These are phyloP conservation scores for Exophiala sideris DNA, from an alignment of 2,329 filamentous ascomycete genomes.

Conservation along the genomic window DNA sequence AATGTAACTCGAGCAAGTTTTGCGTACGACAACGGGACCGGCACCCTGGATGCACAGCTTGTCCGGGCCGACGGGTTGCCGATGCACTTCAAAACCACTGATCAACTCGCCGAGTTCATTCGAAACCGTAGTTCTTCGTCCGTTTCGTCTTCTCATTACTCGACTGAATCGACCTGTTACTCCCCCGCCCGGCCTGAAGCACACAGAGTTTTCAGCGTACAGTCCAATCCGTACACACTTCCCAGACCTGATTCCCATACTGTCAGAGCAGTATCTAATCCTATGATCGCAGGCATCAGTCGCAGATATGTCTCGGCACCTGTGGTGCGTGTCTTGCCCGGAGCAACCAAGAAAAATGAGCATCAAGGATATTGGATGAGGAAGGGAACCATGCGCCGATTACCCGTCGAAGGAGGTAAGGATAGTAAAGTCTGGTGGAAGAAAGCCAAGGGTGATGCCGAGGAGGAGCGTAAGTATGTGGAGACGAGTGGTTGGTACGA, in stretches of 20 bases:
- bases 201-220: not conserved
- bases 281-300: conserved; percentile 1
- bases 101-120: conserved; percentile 10
- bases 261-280: not conserved
- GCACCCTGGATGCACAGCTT: conserved; percentile 10
- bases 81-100: conserved; percentile 7
- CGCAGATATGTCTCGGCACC: conserved; percentile 12
- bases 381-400: conserved; percentile 14
- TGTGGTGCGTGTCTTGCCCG: conserved; percentile 7
- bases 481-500: conserved; percentile 21
- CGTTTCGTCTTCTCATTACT: conserved; percentile 8
- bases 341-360: conserved; percentile 8
- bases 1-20: conserved; percentile 2
- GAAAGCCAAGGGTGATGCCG: not conserved
- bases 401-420: conserved; percentile 1
- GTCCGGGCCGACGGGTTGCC: conserved; percentile 9
- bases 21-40: conserved; percentile 14
- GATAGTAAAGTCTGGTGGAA: conserved; percentile 2
- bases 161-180: not conserved
- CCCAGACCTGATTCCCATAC: not conserved
- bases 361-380: conserved; percentile 14
- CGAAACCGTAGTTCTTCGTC: conserved; percentile 1
- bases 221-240: not conserved
- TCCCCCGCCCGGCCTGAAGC: not conserved
- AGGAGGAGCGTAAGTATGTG: not conserved